Conservation (phyloP, 2,329 filamentous ascomycete species). For the Penicillium sp. region DNA sequence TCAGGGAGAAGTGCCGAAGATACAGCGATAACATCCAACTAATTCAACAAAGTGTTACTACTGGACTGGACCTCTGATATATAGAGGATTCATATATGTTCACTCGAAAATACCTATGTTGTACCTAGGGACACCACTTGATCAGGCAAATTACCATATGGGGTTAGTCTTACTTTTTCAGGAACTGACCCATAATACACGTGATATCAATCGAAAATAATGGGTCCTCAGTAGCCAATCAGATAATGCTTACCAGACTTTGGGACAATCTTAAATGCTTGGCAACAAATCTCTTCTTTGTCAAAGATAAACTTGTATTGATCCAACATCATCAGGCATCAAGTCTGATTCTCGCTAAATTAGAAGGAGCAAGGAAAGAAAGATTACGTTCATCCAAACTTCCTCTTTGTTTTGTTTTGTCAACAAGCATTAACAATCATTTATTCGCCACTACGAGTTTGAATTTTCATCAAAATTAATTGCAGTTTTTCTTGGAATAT, state of each 20-base stretch:
- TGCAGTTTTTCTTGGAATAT: conserved; percentile 1
- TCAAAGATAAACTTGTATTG: conserved; percentile 2
- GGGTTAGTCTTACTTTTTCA: background rate
- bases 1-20: no score
- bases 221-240: background rate
- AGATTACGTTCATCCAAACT: background rate
- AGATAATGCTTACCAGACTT: background rate
- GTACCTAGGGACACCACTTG: no score
- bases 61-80: background rate
- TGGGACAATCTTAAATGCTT: conserved; percentile 4
- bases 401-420: background rate
- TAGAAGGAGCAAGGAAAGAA: background rate
- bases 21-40: background rate
- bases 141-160: background rate
- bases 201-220: background rate
- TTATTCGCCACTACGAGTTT: background rate
- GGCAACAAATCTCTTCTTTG: conserved; percentile 10
- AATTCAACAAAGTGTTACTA: background rate
- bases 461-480: conserved; percentile 4
- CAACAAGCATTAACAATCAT: conserved; percentile 48
- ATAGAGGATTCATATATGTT: background rate
- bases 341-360: conserved; percentile 1
- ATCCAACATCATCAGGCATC: background rate
- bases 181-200: background rate
- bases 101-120: background rate